Evolutionary conservation across 495 filamentous ascomycete species (phyloP), one percentile per base, ranked within the genome.

Genomic region (Lophium mytilinum): DNA sequence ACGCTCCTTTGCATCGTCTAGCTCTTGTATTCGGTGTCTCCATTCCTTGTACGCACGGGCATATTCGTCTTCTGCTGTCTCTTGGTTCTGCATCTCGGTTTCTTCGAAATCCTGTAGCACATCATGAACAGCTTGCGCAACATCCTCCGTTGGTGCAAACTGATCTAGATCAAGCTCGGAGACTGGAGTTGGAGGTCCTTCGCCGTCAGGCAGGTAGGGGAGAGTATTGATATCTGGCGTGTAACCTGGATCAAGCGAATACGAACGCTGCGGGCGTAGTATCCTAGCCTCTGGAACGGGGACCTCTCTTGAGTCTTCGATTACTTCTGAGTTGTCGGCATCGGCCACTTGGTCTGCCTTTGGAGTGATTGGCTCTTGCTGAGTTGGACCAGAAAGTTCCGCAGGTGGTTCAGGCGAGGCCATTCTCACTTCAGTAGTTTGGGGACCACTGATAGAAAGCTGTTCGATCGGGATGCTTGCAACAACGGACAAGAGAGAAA

Each of bases 1-100:
- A 14, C 39, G 41, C 8, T 61, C 58, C 19, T 45, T 40, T 3
- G 78, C 73, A 51, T 81, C 81, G 68, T 89, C 85, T 19, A 85
- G 76, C 50, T 82, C 79, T 66, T 75, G 71, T 6, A 81, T 69
- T 35, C 65, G 58, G 7, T 75, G 43, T 47, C 75, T 70, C 80
- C 73, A 85, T 35, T 63, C 64, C 62, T 71, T 78, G 71, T 75
- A 83, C 30, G 67, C 62, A 17, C 57, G 54, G 39, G 72, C 57
- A 63, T 76, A 79, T 49, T 73, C 66, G 39, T 76, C 68, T 30
- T 24, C 76, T 66, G 0, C 73, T 71, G 6, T 61, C 62, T 57
- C 71, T 33, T 57, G 71, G 41, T 21, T 40, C 46, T 12, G 18
- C 1, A 33, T 52, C 42, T 35, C 55, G 45, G 7, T 24, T 30